A percentile compares a stretch with the other conserved stretches of the same genome.
phyloP scores from a whole-genome alignment of 2,329 filamentous ascomycete genomes.

The Alternaria consortialis region DNA sequence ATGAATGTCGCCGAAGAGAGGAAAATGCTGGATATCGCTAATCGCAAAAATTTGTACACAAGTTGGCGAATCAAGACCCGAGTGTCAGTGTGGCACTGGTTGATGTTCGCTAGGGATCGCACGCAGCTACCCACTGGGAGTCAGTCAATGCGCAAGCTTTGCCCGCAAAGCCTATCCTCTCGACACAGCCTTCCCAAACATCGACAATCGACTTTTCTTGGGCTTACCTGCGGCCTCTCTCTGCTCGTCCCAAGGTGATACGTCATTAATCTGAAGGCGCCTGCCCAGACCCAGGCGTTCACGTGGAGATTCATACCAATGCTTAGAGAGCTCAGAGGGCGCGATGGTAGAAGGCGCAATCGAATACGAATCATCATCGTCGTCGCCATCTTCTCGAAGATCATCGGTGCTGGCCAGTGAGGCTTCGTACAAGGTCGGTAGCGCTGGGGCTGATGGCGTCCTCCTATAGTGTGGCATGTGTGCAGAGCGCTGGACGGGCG shows the following conservation, averaged over 20 bases:
- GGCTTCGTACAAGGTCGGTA: conserved; percentile 46
- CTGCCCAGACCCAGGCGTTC: conserved; percentile 51
- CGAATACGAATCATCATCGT: conserved; percentile 33
- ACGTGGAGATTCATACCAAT: conserved; percentile 47
- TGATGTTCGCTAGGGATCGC: conserved; percentile 1
- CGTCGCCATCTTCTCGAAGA: conserved; percentile 10
- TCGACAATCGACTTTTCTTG: conserved; percentile 42
- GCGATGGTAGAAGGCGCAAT: conserved; percentile 44
- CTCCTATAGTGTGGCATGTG: conserved; percentile 23
- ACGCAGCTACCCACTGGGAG: conserved; percentile 16
- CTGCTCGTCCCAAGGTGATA: conserved; percentile 43
- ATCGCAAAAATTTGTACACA: conserved; percentile 3
- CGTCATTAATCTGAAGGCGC: conserved; percentile 44
- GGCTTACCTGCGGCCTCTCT: conserved; percentile 34
- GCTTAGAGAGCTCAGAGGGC: conserved; percentile 47
- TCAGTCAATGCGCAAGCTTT: conserved; percentile 16
- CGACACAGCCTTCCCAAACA: conserved; percentile 26
- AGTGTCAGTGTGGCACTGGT: neutral
- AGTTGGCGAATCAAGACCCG: neutral
- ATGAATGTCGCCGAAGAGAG: conserved; percentile 1
- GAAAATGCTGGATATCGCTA: conserved; percentile 9
- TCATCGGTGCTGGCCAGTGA: conserved; percentile 40
- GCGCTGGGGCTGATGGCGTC: conserved; percentile 25
- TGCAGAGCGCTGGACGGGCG: conserved; percentile 18
- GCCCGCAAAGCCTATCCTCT: conserved; percentile 16